Evolutionary conservation across 371 early-diverging fungal species (phyloP), one percentile per base, ranked within the genome.

Genomic region (Homolaphlyctis polyrhiza): DNA sequence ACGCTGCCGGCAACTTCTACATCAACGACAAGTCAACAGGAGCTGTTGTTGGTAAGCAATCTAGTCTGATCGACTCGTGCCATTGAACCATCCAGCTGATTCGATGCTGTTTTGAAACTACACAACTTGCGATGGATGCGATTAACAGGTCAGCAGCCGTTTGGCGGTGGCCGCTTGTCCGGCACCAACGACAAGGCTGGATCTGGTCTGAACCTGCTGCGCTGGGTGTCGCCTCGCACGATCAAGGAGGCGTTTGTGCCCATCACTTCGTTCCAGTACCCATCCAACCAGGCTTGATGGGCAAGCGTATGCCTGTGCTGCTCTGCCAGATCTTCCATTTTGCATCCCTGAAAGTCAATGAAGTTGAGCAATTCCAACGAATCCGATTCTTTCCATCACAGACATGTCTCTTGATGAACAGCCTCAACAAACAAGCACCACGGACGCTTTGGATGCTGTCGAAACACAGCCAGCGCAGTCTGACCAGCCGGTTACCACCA

Each of bases 121-220:
- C 30, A 27, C 36, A 8, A 0, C 35, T 25, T 39, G 52, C 34
- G 2, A 39, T 35, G 33, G 30, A 16, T 49, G 5, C 47, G 58
- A 60, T 95, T 61, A n/a, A n/a, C n/a, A n/a, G n/a, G n/a, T n/a
- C 98, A 97, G 77, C 98, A 97, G 80, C 93, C 98, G 25, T 96
- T 98, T 74, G 98, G 98, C 65, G 97, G 98, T 68, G 89, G 86
- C 65, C 87, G 95, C 67, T 91, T 86, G 35, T 94, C 95, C 13
- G 97, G 98, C 62, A 98, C 98, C 32, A 97, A 98, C 76, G 98
- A 98, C 76, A 98, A 98, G 88, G 97, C 97, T 29, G 98, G 98
- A 60, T 76, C 83, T 21, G 65, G 57, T 4, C 59, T 84, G 73
- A 83, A 83, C 68, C 72, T 92, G 59, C 81, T 87, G 54, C 90